These are phyloP conservation scores for Apiotrichum sp. DNA, from an alignment of 1,284 basidiomycete genomes.

Conservation along the genomic window DNA sequence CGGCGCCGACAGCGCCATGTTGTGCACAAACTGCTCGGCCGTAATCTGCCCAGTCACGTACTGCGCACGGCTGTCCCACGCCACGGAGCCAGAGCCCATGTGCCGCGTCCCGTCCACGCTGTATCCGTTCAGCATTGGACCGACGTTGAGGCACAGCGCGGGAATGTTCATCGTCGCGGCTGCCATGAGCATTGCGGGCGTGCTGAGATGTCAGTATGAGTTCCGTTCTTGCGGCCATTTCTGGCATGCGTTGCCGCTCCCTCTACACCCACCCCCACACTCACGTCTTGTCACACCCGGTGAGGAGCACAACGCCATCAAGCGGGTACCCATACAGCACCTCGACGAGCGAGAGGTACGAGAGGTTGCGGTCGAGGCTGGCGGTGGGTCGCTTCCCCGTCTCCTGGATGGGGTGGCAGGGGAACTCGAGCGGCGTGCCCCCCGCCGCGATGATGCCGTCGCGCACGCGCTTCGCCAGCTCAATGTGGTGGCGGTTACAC, in stretches of 20 bases:
- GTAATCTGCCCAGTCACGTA: slow-evolving; percentile 38
- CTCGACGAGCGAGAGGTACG: slow-evolving; percentile 44
- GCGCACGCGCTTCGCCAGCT: slow-evolving; percentile 44
- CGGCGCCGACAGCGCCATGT: slow-evolving; percentile 39
- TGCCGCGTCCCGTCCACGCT: slow-evolving; percentile 33
- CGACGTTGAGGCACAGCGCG: slow-evolving; percentile 39
- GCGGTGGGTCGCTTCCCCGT: slow-evolving; percentile 47
- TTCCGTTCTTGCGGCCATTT: too few relatives aligned
- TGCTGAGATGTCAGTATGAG: slow-evolving; percentile 19
- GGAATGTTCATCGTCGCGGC: slow-evolving; percentile 44
- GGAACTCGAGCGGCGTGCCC: slow-evolving; percentile 46
- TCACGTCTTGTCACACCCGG: slow-evolving; percentile 54
- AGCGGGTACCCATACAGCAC: slow-evolving; percentile 45
- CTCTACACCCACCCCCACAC: slow-evolving; percentile 39
- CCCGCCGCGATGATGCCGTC: slow-evolving; percentile 46
- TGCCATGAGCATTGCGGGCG: slow-evolving; percentile 38
- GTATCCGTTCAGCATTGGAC: slow-evolving; percentile 45
- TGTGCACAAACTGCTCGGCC: slow-evolving; percentile 36
- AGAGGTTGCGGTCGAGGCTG: slow-evolving; percentile 42
- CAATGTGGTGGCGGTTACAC: slow-evolving; percentile 43
- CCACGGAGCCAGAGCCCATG: slow-evolving; percentile 44
- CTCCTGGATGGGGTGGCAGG: slow-evolving; percentile 47
- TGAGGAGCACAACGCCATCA: slow-evolving; percentile 46
- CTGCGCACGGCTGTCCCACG: slow-evolving; percentile 40
- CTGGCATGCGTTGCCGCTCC: too few relatives aligned